Evolutionary conservation across 2,329 filamentous ascomycete species (phyloP).

Genomic region (Zasmidium cellare): DNA sequence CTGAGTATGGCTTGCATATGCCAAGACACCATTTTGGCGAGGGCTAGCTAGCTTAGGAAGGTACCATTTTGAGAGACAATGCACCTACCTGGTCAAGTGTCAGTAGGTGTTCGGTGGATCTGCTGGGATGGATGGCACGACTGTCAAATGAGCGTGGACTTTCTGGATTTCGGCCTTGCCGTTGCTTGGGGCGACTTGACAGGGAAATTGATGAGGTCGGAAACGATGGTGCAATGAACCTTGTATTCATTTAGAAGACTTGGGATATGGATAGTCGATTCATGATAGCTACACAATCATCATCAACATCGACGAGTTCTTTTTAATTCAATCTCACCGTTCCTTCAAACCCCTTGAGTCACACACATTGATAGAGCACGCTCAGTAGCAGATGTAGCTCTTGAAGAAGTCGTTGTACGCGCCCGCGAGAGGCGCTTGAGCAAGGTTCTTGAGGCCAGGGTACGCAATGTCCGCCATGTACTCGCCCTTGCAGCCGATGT

Average conservation of each 20-base stretch:
- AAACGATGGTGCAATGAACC: no score
- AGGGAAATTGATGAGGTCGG: no score
- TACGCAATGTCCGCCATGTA: slow-evolving; percentile 7
- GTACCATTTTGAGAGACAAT: not conserved
- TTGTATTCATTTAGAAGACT: no score
- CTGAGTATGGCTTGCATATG: not conserved
- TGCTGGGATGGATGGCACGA: not conserved
- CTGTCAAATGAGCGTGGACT: no score
- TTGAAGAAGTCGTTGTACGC: slow-evolving; percentile 17
- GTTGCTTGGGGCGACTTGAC: no score
- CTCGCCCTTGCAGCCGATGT: slow-evolving; percentile 14
- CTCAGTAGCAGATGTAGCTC: slow-evolving; percentile 22
- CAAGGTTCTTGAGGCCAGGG: slow-evolving; percentile 16
- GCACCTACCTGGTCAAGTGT: no score
- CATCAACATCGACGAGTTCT: no score
- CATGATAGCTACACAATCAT: no score
- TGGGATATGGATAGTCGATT: no score
- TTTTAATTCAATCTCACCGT: not conserved
- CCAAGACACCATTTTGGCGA: not conserved
- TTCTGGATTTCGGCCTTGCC: no score
- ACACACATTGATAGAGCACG: not conserved
- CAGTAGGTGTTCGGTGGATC: no score
- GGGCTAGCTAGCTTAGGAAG: not conserved
- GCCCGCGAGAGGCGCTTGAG: slow-evolving; percentile 8
- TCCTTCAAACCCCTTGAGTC: not conserved